Evolutionary conservation across 305 asterid species (phyloP).

Genomic region (Rubia tinctorum): DNA sequence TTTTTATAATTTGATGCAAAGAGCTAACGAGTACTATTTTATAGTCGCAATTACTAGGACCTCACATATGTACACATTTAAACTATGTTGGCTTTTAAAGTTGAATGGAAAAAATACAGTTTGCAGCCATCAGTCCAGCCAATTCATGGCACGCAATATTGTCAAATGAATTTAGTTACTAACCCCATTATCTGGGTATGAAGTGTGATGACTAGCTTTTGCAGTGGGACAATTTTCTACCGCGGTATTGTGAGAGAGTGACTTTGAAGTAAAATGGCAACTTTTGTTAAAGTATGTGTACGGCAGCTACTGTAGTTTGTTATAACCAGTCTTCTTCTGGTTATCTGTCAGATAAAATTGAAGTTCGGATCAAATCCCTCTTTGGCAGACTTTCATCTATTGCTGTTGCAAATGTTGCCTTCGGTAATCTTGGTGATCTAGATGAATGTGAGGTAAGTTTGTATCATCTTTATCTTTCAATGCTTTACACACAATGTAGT

Average conservation of each 20-base stretch:
- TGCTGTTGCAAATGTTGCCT: conserved; percentile 61
- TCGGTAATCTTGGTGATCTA: conserved; percentile 55
- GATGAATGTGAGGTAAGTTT: conserved; percentile 89
- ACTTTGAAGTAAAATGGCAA: neutral
- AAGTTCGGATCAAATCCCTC: conserved; percentile 52
- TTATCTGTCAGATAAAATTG: conserved; percentile 64
- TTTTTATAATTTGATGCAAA: neutral
- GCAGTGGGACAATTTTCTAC: neutral
- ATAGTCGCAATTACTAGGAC: neutral
- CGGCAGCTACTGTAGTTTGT: neutral
- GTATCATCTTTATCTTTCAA: neutral
- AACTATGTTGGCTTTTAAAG: neutral
- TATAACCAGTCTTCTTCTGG: neutral
- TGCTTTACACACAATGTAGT: conserved; percentile 4
- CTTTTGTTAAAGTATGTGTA: neutral
- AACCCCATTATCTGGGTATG: neutral
- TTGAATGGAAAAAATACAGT: neutral
- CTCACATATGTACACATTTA: neutral
- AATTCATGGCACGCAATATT: neutral
- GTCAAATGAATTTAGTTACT: neutral
- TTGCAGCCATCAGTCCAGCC: neutral
- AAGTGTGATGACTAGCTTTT: neutral
- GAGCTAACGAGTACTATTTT: neutral
- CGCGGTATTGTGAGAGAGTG: neutral
- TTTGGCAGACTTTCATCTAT: conserved; percentile 71